Conservation (phyloP, 2,329 filamentous ascomycete species). For the Iodosphaeria phyllophila region DNA sequence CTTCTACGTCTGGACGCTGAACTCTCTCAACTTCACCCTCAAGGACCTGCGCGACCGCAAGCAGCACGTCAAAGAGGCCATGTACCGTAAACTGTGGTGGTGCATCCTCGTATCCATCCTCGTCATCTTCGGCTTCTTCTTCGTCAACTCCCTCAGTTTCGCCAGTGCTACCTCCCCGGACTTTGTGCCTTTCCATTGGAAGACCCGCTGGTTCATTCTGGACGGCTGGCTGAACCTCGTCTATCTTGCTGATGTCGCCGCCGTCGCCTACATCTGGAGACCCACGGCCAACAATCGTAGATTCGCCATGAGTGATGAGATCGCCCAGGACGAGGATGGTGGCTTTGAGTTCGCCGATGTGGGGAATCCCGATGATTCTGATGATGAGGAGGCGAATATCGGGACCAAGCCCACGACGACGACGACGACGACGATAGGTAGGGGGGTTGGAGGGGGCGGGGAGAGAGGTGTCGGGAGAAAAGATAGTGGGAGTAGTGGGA, state of each 20-base stretch:
- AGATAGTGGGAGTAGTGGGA: too few relatives aligned
- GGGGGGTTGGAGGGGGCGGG: background rate
- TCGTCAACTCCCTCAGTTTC: conserved; percentile 93
- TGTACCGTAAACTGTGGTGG: conserved; percentile 99
- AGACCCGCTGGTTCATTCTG: conserved; percentile 89
- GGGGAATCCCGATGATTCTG: conserved; percentile 50
- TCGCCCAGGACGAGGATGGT: conserved; percentile 94
- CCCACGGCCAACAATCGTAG: conserved; percentile 91
- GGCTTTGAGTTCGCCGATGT: conserved; percentile 88
- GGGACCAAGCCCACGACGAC: conserved; percentile 18
- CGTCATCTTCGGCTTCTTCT: conserved; percentile 96
- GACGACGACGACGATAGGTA: conserved; percentile 6
- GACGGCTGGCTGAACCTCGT: conserved; percentile 96
- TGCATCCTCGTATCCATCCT: conserved; percentile 82
- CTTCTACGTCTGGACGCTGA: conserved; percentile 98
- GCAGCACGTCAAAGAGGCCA: conserved; percentile 78
- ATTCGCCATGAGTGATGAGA: conserved; percentile 98
- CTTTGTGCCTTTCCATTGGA: conserved; percentile 94
- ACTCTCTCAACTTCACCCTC: conserved; percentile 84
- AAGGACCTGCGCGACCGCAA: conserved; percentile 92
- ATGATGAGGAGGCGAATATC: conserved; percentile 35
- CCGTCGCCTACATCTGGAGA: conserved; percentile 89
- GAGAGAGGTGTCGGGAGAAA: too few relatives aligned
- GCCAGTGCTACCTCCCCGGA: conserved; percentile 69
- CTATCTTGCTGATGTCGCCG: conserved; percentile 83